These are phyloP conservation scores for Mycena alexandri DNA, from an alignment of 768 basidiomycete genomes.

Conservation along the genomic window DNA sequence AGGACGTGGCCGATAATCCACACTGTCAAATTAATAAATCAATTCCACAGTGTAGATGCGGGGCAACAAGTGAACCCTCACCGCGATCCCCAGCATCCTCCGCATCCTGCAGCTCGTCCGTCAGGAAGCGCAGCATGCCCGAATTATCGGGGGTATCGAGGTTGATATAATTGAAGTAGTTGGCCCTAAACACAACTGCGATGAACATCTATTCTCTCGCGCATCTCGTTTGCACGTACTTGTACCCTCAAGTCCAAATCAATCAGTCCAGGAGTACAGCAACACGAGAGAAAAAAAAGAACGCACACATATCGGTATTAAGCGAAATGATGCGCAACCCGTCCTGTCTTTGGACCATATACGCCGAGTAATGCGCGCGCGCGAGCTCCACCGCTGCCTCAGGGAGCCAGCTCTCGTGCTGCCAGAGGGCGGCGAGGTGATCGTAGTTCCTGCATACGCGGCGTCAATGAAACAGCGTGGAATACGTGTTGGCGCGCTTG, in stretches of 20 bases:
- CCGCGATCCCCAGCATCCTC: conserved; percentile 83
- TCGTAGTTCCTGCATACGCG: conserved; percentile 68
- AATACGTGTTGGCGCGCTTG: not conserved
- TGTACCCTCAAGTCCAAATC: conserved; percentile 21
- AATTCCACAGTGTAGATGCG: not conserved
- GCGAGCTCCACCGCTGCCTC: conserved; percentile 67
- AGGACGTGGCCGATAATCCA: conserved; percentile 59
- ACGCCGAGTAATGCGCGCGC: conserved; percentile 77
- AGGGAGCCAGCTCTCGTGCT: conserved; percentile 78
- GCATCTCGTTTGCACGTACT: conserved; percentile 13
- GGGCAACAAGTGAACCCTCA: conserved; percentile 42
- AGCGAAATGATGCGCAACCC: conserved; percentile 80
- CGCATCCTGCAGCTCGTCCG: conserved; percentile 82
- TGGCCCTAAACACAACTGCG: conserved; percentile 57
- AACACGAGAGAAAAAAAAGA: conserved; percentile 16
- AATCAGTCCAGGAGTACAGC: not conserved
- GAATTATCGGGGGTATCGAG: conserved; percentile 76
- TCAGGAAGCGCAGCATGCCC: conserved; percentile 83
- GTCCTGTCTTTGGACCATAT: conserved; percentile 74
- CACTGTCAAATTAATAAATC: conserved; percentile 42
- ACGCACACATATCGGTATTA: conserved; percentile 76
- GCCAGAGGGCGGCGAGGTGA: conserved; percentile 78
- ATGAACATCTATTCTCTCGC: not conserved
- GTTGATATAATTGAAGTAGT: conserved; percentile 85
- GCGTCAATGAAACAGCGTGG: not conserved